These are phyloP conservation scores for Solanum chiquidenum DNA, from an alignment of 257 asterid genomes.

Conservation along the genomic window DNA sequence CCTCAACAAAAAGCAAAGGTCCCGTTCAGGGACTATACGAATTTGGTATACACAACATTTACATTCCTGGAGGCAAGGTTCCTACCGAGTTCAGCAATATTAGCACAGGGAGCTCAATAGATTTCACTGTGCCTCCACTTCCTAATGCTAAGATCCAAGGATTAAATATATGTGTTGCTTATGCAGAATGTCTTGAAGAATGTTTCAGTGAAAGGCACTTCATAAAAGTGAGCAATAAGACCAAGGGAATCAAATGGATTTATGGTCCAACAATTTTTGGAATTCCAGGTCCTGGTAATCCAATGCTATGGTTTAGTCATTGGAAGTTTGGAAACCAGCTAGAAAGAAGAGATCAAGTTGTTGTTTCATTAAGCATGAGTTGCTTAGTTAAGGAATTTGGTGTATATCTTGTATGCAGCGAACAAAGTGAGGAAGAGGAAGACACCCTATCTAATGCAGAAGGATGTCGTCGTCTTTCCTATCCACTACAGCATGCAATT, in stretches of 20 bases:
- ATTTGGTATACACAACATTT: slow-evolving; percentile 2
- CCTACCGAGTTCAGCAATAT: background rate
- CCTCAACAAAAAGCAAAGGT: slow-evolving; percentile 1
- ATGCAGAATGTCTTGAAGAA: background rate
- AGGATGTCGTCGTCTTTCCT: background rate
- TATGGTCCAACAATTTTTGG: background rate
- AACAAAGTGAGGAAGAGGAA: background rate
- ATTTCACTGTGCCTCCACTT: background rate
- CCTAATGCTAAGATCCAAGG: background rate
- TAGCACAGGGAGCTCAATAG: background rate
- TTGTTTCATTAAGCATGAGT: background rate
- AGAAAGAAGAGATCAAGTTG: slow-evolving; percentile 1
- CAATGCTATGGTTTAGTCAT: slow-evolving; percentile 4
- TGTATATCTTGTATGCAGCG: background rate
- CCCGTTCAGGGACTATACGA: slow-evolving; percentile 4
- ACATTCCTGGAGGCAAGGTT: background rate
- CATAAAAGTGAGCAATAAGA: slow-evolving; percentile 2
- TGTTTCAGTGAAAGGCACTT: background rate
- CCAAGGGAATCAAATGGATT: slow-evolving; percentile 1
- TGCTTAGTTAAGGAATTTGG: background rate
- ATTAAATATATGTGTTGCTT: background rate
- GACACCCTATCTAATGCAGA: background rate
- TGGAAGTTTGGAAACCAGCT: background rate
- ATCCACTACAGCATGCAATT: background rate
- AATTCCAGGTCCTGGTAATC: background rate